Base-by-base conservation (phyloP, 306 rosid species). In the Senna siamea region DNA sequence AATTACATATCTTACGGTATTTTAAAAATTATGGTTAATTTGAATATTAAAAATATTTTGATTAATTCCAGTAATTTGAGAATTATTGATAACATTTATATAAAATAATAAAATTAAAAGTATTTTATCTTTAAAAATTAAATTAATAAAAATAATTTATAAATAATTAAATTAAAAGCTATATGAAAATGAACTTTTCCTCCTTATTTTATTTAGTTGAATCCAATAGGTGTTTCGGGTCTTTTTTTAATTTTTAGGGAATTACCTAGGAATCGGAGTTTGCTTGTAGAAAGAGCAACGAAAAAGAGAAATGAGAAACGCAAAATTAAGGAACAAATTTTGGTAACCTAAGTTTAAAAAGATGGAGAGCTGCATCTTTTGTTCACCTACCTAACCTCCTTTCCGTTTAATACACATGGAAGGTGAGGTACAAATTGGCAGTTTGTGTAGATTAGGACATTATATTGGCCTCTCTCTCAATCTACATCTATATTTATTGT, bases 241-340 rank as follows among this genome's bases (percentile, higher is more conserved):
- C 38, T 41, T 38, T 4, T 15, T 51, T 47, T 68, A 60, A 54
- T 46, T 20, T 18, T 18, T 18, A 47, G 57, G 38, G 40, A 2
- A 14, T 32, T 78, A 79, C 75, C 64, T 75, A 66, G 78, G 86
- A 83, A 79, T 82, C 86, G 4, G 0, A n/a, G 78, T 18, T 78
- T 82, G 41, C 86, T 82, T 82, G 80, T 20, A 17, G 63, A 74
- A 74, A 79, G 63, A 53, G 83, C 78, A 75, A 83, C 22, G 69
- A 26, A 26, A 34, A 57, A 30, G 68, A 38, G 53, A 51, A 52
- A 72, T 43, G 34, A 34, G 22, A 76, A 48, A 71, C 43, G 76
- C 34, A 82, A 50, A 17, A 75, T 35, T 57, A 34, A 43, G 72
- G 32, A 18, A 32, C 47, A 68, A 9, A 68, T 44, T 50, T 68